Base-by-base conservation (phyloP, 257 asterid genomes). In the Ballota nigra region DNA sequence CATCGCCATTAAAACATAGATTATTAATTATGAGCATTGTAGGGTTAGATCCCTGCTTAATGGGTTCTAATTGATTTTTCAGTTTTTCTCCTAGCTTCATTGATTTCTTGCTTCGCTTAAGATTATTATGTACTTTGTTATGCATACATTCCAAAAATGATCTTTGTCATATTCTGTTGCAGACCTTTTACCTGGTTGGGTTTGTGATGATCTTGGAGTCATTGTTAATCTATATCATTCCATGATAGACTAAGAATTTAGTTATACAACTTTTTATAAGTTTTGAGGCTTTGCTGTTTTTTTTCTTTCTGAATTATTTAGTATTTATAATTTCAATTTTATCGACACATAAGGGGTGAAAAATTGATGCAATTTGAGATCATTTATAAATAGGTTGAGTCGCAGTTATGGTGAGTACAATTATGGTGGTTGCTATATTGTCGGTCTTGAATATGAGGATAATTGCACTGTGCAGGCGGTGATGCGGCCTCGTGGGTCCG, bases 111-210 rank as follows among this genome's bases (percentile, higher is more conserved):
- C 58, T 56, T 73, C 11, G 18, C 58, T 24, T 53, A 12, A 9
- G 56, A 15, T 49, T 28, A 38, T 36, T 40, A 12, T 56, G 53
- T 51, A 62, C 64, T 5, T 67, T 61, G 20, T 53, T 22, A 6
- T 56, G 24, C 41, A 19, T 66, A 53, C 45, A 63, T 52, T 62
- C 65, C 26, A 33, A 19, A 40, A 47, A 15, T 72, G 6, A 51
- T 43, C 45, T 5, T 26, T 52, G n/a, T 40, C 59, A 12, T 72
- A 64, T 65, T 74, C 34, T 73, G 56, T 59, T 82, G 85, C 93
- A 93, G 97, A 87, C 90, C 68, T 89, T 90, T 79, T 90, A 93
- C 83, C 80, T 93, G 80, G 83, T 93, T 71, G 97, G 98, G 40
- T 93, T 93, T 72, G 97, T 75, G 20, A 67, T 93, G 51, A 90